phyloP scores from a whole-genome alignment of 1,284 basidiomycete species.

The Trichosporon asahii region DNA sequence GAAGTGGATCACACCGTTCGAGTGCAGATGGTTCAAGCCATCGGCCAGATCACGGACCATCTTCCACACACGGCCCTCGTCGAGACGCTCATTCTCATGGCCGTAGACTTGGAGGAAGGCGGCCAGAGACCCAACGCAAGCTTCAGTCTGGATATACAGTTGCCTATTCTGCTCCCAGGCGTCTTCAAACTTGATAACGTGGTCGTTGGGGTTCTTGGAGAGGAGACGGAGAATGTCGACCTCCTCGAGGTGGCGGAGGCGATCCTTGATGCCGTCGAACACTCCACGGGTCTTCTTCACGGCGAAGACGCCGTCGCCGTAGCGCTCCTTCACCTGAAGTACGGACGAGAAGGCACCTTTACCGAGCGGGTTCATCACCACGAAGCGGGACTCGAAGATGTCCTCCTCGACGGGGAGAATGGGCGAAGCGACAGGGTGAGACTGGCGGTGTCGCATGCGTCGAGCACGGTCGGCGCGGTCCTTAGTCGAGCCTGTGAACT shows the following conservation, averaged over 20 bases:
- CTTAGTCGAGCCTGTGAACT: constrained; percentile 38
- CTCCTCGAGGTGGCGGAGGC: constrained; percentile 87
- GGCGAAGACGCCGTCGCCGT: constrained; percentile 65
- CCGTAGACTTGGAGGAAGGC: constrained; percentile 94
- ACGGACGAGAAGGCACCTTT: constrained; percentile 93
- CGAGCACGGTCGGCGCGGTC: constrained; percentile 26
- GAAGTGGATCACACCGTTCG: constrained; percentile 83
- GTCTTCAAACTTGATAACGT: constrained; percentile 86
- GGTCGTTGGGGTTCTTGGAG: constrained; percentile 60
- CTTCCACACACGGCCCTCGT: constrained; percentile 96
- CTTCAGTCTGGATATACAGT: constrained; percentile 89
- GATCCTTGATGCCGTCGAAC: constrained; percentile 85
- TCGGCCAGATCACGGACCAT: constrained; percentile 84
- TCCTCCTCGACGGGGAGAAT: constrained; percentile 42
- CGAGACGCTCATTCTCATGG: constrained; percentile 72
- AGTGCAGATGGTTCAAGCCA: constrained; percentile 86
- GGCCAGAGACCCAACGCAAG: constrained; percentile 88
- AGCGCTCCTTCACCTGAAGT: constrained; percentile 77
- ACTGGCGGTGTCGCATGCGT: constrained; percentile 49
- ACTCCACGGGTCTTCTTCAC: constrained; percentile 88
- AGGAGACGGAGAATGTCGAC: constrained; percentile 87
- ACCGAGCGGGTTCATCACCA: constrained; percentile 76
- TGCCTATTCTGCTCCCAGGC: constrained; percentile 94
- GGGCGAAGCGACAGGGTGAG: constrained; percentile 38
- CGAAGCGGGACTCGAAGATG: constrained; percentile 58